Evolutionary conservation across 2,329 filamentous ascomycete genomes (phyloP).

Genomic region (Purpureocillium lavendulum): DNA sequence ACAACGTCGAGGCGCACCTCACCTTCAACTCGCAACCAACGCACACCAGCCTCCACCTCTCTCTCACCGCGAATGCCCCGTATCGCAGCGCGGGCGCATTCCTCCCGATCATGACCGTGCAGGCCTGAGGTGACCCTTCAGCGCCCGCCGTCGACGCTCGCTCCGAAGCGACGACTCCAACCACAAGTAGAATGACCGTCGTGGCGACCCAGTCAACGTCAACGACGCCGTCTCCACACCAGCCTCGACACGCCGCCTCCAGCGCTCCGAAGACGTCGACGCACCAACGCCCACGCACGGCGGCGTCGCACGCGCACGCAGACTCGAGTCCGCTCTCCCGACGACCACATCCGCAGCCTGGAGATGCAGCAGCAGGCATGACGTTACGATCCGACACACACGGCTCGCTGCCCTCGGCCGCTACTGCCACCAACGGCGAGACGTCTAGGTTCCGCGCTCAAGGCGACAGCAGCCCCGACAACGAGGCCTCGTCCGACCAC

Average conservation of each 20-base stretch:
- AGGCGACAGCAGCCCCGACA: conserved; percentile 18
- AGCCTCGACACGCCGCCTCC: conserved; percentile 6
- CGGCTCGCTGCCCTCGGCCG: conserved; percentile 18
- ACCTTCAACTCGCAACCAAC: too few relatives aligned
- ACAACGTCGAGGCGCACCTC: too few relatives aligned
- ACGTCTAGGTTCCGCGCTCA: conserved; percentile 18
- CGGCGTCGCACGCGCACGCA: conserved; percentile 13
- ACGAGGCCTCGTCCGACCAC: conserved; percentile 17
- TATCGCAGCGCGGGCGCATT: too few relatives aligned
- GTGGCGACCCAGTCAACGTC: conserved; percentile 7
- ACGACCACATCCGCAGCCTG: conserved; percentile 12
- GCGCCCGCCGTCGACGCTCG: background rate
- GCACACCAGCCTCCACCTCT: too few relatives aligned
- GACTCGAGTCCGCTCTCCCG: background rate
- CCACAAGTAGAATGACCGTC: conserved; percentile 5
- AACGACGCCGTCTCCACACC: conserved; percentile 10
- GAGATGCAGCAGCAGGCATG: conserved; percentile 18
- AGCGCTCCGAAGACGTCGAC: too few relatives aligned
- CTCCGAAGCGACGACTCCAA: background rate
- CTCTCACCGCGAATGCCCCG: too few relatives aligned
- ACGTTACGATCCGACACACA: conserved; percentile 23
- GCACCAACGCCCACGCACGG: conserved; percentile 8
- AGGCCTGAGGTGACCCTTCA: background rate
- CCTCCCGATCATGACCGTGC: too few relatives aligned
- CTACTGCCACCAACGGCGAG: conserved; percentile 18